Evolutionary conservation across 306 rosid species (phyloP).

Genomic region (Vachellia pachyceras): DNA sequence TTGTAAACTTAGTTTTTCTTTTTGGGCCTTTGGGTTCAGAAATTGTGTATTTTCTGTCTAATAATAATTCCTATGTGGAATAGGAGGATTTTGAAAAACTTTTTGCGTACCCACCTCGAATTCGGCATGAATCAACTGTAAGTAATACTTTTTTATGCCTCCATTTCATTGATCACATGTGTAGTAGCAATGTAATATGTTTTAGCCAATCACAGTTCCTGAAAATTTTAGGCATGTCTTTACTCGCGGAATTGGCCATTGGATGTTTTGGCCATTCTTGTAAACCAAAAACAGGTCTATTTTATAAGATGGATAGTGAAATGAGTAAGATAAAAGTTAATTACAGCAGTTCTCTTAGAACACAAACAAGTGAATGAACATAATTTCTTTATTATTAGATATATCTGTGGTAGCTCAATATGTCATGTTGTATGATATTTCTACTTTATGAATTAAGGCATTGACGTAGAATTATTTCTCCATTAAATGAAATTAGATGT

Average conservation of each 20-base stretch:
- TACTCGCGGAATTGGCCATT: background rate
- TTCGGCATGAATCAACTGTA: conserved; percentile 95
- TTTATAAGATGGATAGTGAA: background rate
- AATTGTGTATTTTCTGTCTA: conserved; percentile 28
- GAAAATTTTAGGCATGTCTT: background rate
- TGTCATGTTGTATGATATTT: conserved; percentile 5
- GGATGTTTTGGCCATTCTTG: background rate
- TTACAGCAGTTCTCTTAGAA: background rate
- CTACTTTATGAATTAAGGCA: background rate
- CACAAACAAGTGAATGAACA: background rate
- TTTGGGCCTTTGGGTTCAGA: background rate
- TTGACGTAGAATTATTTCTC: background rate
- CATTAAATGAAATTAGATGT: background rate
- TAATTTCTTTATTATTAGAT: background rate
- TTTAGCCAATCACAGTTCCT: background rate
- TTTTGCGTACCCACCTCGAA: conserved; percentile 61
- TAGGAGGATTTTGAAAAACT: conserved; percentile 86
- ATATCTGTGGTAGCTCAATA: background rate
- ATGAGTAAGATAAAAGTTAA: background rate
- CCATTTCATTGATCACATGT: background rate
- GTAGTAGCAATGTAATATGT: background rate
- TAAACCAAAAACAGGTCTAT: background rate
- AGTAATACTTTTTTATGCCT: conserved; percentile 51
- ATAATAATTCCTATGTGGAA: conserved; percentile 34
- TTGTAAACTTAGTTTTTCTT: background rate